A percentile compares a stretch with the other conserved stretches of the same genome.
phyloP scores from a whole-genome alignment of 495 filamentous ascomycete species.

The Beverwykella pulmonaria region DNA sequence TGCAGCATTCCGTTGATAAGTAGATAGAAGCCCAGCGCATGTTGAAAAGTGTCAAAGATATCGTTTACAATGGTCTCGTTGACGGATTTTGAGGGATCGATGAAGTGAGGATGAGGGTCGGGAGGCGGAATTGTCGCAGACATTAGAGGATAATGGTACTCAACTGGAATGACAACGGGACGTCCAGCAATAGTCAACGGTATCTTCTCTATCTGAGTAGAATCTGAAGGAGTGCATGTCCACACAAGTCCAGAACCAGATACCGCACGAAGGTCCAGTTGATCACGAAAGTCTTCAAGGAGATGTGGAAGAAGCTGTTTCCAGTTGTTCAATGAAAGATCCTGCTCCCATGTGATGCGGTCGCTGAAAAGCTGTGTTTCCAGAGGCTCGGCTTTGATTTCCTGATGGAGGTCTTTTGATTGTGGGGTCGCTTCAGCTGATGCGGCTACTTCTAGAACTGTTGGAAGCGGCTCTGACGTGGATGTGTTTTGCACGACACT shows the following conservation, averaged over 20 bases:
- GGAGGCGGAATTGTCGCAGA: neutral
- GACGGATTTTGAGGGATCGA: neutral
- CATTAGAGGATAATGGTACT: neutral
- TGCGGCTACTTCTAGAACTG: neutral
- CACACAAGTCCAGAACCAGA: neutral
- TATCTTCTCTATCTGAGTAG: neutral
- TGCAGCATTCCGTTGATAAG: conserved; percentile 11
- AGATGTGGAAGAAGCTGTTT: neutral
- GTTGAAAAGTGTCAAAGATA: neutral
- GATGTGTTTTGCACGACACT: neutral
- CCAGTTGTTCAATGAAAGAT: neutral
- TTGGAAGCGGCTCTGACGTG: neutral
- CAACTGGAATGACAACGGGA: neutral
- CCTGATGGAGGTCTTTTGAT: neutral
- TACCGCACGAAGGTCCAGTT: neutral
- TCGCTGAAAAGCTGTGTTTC: neutral
- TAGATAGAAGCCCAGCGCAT: neutral
- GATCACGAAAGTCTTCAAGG: neutral
- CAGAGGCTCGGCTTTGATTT: neutral
- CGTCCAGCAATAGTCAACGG: neutral
- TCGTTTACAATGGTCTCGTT: neutral
- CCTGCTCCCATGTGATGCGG: neutral
- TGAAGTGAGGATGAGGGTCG: neutral
- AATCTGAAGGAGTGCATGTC: neutral
- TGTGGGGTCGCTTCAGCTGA: neutral